Conservation (phyloP, 176 grass and related monocot species). For the Ananas comosus region DNA sequence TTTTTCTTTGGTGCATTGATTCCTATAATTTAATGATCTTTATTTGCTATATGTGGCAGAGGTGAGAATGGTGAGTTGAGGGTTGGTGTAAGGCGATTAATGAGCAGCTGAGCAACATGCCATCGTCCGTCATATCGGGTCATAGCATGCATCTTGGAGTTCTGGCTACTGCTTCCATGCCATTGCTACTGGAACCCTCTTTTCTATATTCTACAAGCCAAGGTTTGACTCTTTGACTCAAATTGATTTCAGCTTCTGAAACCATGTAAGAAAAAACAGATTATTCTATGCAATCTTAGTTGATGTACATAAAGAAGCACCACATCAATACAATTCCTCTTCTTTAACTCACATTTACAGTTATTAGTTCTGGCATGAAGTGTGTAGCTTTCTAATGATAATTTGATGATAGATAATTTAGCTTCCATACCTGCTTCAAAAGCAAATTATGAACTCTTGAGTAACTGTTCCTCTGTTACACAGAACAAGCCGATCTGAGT, state of each 20-base stretch:
- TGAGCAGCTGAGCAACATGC: constrained; percentile 84
- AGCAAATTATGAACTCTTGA: neutral
- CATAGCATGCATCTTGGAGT: constrained; percentile 99
- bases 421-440: too few relatives aligned
- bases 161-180: constrained; percentile 94
- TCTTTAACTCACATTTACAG: too few relatives aligned
- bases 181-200: constrained; percentile 66
- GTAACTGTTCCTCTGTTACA: constrained; percentile 5
- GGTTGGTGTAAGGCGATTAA: constrained; percentile 81
- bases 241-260: neutral
- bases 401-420: too few relatives aligned
- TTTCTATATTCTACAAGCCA: constrained; percentile 96
- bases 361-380: too few relatives aligned
- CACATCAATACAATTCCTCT: too few relatives aligned
- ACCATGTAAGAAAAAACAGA: neutral
- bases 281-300: neutral
- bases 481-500: constrained; percentile 85
- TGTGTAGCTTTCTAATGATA: too few relatives aligned
- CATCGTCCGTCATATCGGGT: constrained; percentile 95
- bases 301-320: too few relatives aligned
- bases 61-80: constrained; percentile 73
- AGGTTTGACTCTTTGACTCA: constrained; percentile 40
- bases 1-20: too few relatives aligned
- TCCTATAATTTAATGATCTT: neutral
- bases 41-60: constrained; percentile 23